Evolutionary conservation across 169 alveolate species (phyloP), one percentile per base, ranked within the genome.

Genomic region (Eimeria maxima): DNA sequence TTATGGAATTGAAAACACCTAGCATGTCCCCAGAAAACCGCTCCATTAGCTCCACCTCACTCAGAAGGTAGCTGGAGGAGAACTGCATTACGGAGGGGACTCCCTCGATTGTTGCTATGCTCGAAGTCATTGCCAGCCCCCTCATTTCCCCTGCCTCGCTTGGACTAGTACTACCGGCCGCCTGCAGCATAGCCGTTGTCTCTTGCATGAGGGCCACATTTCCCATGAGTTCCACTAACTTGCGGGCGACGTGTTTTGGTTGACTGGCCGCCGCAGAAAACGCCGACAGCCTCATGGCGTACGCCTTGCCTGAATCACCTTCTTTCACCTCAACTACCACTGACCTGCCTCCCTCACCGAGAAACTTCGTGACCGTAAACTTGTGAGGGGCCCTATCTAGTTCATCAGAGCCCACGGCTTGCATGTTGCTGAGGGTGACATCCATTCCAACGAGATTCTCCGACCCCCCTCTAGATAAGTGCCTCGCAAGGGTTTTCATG

Each of bases 251-350:
- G 63, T 44, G 14, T 24, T 42, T n/a, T 27, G 53, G 14, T 42
- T 78, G 38, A 44, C 84, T 33, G 24, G 55, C 1, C n/a, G 11
- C 50, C 24, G 27, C 24, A 44, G 84, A 10, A 14, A 44, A 11
- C 18, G 88, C 22, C 38, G 18, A 44, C 16, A 78, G 55, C 44
- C 8, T 45, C 44, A 78, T 45, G 38, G 88, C 88, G 29, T 20
- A 13, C 33, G 6, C 22, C 29, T 44, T n/a, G 42, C 53, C 20
- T 53, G 88, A 14, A 6, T 20, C 33, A 20, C 45, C 60, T 29
- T 78, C 88, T 24, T 20, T 18, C 63, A 78, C 88, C 65, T 78
- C 88, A 11, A 78, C 44, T 45, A n/a, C 65, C 63, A 78, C 88
- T 10, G 27, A 44, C 16, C 18, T 22, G 22, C 65, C 63, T 65